These are phyloP conservation scores for Fibroporia radiculosa DNA, from an alignment of 768 basidiomycete genomes.

Conservation along the genomic window DNA sequence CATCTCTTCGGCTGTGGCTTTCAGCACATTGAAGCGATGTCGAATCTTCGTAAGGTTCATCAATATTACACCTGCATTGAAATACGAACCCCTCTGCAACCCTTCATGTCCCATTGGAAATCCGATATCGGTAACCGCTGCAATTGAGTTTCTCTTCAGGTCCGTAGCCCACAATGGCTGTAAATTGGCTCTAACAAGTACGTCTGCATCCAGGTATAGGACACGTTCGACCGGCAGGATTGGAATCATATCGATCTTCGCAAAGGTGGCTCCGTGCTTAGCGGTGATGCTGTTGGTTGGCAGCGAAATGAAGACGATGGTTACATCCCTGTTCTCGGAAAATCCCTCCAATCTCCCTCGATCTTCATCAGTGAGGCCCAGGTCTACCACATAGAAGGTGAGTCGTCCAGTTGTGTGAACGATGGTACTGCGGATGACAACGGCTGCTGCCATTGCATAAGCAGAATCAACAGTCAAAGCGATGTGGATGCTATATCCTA, in stretches of 20 bases:
- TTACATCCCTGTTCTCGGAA: conserved; percentile 23
- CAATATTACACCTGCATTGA: conserved; percentile 50
- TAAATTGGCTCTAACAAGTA: conserved; percentile 35
- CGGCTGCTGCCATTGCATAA: conserved; percentile 42
- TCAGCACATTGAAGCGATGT: conserved; percentile 19
- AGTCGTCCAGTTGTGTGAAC: conserved; percentile 30
- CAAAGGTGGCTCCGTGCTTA: conserved; percentile 33
- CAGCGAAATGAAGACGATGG: conserved; percentile 35
- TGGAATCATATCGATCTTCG: conserved; percentile 40
- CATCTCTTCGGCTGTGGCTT: conserved; percentile 20
- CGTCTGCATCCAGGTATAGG: conserved; percentile 48
- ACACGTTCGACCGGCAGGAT: conserved; percentile 42
- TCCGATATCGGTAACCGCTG: conserved; percentile 42
- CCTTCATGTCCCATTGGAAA: conserved; percentile 38
- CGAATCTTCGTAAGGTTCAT: conserved; percentile 39
- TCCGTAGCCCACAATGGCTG: conserved; percentile 37
- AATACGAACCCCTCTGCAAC: conserved; percentile 30
- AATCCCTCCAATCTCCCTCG: conserved; percentile 20
- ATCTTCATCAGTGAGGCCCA: conserved; percentile 32
- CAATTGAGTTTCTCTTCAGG: conserved; percentile 33
- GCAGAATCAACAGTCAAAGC: conserved; percentile 34
- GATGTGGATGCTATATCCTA: conserved; percentile 42
- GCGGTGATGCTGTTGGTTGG: conserved; percentile 25
- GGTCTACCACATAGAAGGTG: conserved; percentile 44
- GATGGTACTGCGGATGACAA: conserved; percentile 36